Base-by-base conservation (phyloP, 2,329 filamentous ascomycete genomes). In the Endothia cerciana region DNA sequence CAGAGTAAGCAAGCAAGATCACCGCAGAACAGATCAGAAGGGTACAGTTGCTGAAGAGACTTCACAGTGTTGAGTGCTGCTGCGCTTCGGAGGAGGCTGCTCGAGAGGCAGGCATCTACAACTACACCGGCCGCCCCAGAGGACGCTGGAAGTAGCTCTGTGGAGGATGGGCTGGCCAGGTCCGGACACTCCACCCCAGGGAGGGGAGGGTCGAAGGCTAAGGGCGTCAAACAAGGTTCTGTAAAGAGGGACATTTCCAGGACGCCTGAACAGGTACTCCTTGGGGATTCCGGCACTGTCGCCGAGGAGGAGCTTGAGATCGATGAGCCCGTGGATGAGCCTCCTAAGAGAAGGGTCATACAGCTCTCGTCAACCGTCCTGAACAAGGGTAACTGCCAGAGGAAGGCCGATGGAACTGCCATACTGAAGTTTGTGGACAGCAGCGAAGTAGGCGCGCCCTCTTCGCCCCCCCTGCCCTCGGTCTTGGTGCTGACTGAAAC, bases 351-450 rank as follows among this genome's bases (percentile, higher is more conserved):
- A 17, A 68, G 55, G 17, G 47, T 70, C 38, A 67, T 70, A 13
- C 77, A 79, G 25, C 78, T 83, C 62, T 81, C 82, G 0, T 82
- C 83, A 0, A 84, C 85, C 62, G 78, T 74, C 28, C 77, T 80
- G 2, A 79, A 71, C 28, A 81, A 81, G 65, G 76, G 77, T 49
- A 87, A 83, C 56, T 74, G 79, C 25, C 76, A 77, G 58, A 73
- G 69, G 28, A 79, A 78, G 28, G 47, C 74, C 4, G 75, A 79
- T 55, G 82, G 81, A 0, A 70, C 75, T 1, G 58, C 81, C n/a
- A 72, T 79, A 25, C 65, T 88, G 1, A 78, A 72, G 30, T 73
- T 87, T 3, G 72, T 76, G 3, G 79, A 82, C n/a, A 81, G 53
- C 40, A 63, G 81, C 63, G 85, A 87, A 77, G 85, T 85, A 75